Evolutionary conservation across 768 basidiomycete species (phyloP).

Genomic region (Lepiota venenata): DNA sequence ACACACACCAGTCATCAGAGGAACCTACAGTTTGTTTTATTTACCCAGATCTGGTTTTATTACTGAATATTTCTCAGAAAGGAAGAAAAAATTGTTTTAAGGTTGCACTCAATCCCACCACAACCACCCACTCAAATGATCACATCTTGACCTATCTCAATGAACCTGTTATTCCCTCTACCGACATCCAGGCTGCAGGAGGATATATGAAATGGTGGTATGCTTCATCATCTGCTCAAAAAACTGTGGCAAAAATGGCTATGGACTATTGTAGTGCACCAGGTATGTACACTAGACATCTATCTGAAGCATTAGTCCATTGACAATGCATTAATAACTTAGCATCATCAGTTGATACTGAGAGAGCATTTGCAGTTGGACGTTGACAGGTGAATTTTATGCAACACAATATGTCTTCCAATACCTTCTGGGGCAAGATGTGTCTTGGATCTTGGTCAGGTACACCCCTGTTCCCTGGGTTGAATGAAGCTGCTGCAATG

Average conservation of each 20-base stretch:
- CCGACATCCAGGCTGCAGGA: slow-evolving; percentile 12
- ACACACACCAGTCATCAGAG: background rate
- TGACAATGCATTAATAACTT: background rate
- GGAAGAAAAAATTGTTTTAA: background rate
- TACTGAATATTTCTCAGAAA: background rate
- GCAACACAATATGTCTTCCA: slow-evolving; percentile 29
- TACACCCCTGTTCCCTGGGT: slow-evolving; percentile 21
- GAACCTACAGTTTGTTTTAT: too few species aligned
- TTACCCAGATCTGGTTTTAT: background rate
- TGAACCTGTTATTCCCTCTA: slow-evolving; percentile 9
- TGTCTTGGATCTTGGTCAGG: slow-evolving; percentile 27
- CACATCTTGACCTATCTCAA: slow-evolving; percentile 20
- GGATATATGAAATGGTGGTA: slow-evolving; percentile 20
- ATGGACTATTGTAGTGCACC: slow-evolving; percentile 24
- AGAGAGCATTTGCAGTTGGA: slow-evolving; percentile 31
- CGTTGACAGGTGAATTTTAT: slow-evolving; percentile 26
- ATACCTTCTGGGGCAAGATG: slow-evolving; percentile 30
- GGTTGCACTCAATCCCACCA: background rate
- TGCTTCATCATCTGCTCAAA: background rate
- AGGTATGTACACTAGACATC: slow-evolving; percentile 13
- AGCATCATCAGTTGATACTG: slow-evolving; percentile 33
- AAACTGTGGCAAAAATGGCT: slow-evolving; percentile 21
- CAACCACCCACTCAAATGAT: slow-evolving; percentile 8
- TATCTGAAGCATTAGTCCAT: background rate
- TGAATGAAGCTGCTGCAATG: slow-evolving; percentile 12